phyloP scores from a whole-genome alignment of 371 early-diverging fungal genomes.

The Syncephalastrum sp. region DNA sequence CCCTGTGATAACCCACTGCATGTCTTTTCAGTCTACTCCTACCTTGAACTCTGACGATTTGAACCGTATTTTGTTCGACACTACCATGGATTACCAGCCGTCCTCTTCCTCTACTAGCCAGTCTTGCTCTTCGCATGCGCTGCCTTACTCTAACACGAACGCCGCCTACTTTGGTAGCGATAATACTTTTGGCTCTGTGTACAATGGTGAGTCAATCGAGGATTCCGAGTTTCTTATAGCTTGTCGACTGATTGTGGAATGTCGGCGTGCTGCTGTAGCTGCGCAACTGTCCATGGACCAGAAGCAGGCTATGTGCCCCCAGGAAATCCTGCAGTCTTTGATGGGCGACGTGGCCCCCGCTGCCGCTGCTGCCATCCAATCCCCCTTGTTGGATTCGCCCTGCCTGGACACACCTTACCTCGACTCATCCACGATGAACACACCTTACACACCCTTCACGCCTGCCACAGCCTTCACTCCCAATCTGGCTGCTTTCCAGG shows the following conservation, averaged over 20 bases:
- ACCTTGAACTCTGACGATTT: constrained; percentile 14
- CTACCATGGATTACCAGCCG: background rate
- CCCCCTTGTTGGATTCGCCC: constrained; percentile 37
- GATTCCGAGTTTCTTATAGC: constrained; percentile 15
- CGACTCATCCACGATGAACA: constrained; percentile 21
- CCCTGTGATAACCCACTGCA: background rate
- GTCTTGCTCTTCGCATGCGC: no score
- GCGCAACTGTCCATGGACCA: constrained; percentile 13
- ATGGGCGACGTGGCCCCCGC: constrained; percentile 25
- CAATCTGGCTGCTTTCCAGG: constrained; percentile 20
- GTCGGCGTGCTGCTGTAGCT: constrained; percentile 17
- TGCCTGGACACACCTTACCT: constrained; percentile 34
- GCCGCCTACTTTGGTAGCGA: background rate
- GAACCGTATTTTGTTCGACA: constrained; percentile 15
- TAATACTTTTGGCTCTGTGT: constrained; percentile 2
- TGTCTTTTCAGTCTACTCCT: constrained; percentile 3
- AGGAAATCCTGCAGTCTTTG: constrained; percentile 10
- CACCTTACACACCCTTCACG: constrained; percentile 36
- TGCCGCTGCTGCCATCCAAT: constrained; percentile 21
- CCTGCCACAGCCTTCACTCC: constrained; percentile 38
- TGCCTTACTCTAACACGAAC: no score
- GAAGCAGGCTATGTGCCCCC: constrained; percentile 2
- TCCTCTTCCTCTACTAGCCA: constrained; percentile 6
- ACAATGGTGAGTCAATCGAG: constrained; percentile 18
- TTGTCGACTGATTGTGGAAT: constrained; percentile 17